Percentiles rank a stretch among this genome's conserved stretches.
Conservation (phyloP, 2,329 filamentous ascomycete species). For the Fusarium cyanostomum region DNA sequence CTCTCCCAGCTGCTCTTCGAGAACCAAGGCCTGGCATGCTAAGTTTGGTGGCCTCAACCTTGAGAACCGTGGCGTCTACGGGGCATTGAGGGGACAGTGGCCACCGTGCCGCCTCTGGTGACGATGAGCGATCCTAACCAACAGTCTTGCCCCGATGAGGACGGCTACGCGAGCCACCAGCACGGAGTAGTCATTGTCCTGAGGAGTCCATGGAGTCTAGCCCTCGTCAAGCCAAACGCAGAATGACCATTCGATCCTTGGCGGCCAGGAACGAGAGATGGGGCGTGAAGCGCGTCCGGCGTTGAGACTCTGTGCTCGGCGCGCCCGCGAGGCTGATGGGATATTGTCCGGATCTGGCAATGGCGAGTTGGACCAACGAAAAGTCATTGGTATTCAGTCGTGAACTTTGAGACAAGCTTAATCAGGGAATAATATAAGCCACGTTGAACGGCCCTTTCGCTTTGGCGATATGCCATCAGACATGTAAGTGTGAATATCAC, state of each 20-base stretch:
- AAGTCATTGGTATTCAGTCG: not conserved
- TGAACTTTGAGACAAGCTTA: not conserved
- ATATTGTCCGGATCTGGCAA: slow-evolving; percentile 21
- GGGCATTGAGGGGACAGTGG: not conserved
- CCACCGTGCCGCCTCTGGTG: slow-evolving; percentile 18
- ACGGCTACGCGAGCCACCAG: not conserved
- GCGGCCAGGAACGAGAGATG: slow-evolving; percentile 5
- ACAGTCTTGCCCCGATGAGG: slow-evolving; percentile 5
- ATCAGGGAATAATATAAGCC: not conserved
- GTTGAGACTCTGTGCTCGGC: slow-evolving; percentile 2
- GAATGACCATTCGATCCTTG: not conserved
- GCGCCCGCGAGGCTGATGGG: not conserved
- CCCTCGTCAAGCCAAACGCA: not conserved
- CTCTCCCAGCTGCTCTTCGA: not conserved
- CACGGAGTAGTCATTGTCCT: not conserved
- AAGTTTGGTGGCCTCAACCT: not conserved
- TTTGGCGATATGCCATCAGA: not conserved
- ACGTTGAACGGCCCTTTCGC: not conserved
- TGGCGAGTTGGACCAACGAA: not conserved
- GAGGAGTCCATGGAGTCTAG: slow-evolving; percentile 2
- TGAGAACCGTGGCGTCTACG: not conserved
- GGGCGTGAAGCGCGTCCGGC: not conserved
- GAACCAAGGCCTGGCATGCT: not conserved
- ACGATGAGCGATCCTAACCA: not conserved
- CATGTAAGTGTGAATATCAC: not conserved